phyloP scores from a whole-genome alignment of 2,329 filamentous ascomycete genomes.

The Sclerotiophoma versabilis region DNA sequence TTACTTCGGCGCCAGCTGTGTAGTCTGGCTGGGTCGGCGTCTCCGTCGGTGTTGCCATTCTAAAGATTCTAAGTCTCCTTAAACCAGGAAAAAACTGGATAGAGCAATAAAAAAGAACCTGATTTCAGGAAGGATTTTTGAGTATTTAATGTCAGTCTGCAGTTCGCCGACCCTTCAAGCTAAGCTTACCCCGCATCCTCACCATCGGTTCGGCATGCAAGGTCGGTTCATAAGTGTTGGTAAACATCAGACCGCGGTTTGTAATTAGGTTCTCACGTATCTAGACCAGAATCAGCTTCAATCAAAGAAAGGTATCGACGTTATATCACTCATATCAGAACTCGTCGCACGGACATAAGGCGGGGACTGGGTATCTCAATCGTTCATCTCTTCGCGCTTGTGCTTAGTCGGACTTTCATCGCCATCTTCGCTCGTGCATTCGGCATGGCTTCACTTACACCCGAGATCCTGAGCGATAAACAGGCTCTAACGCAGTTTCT shows the following conservation, averaged over 20 bases:
- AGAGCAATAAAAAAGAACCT: not conserved
- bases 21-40: slow-evolving; percentile 8
- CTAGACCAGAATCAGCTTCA: no score
- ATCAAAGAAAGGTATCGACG: no score
- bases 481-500: slow-evolving; percentile 10
- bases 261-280: not conserved
- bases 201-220: not conserved
- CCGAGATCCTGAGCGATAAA: slow-evolving; percentile 14
- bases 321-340: no score
- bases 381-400: not conserved
- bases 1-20: slow-evolving; percentile 20
- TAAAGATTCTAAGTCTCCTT: not conserved
- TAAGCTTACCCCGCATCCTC: slow-evolving; percentile 13
- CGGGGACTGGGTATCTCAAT: not conserved
- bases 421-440: not conserved
- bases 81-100: not conserved
- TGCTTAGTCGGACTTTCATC: not conserved
- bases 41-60: not conserved
- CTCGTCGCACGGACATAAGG: no score
- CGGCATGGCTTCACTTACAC: not conserved
- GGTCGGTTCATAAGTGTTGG: not conserved
- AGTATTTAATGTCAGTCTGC: not conserved
- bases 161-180: not conserved
- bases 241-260: not conserved
- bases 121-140: not conserved